Conservation (phyloP, 768 basidiomycete species). For the Phylloporus sp. region DNA sequence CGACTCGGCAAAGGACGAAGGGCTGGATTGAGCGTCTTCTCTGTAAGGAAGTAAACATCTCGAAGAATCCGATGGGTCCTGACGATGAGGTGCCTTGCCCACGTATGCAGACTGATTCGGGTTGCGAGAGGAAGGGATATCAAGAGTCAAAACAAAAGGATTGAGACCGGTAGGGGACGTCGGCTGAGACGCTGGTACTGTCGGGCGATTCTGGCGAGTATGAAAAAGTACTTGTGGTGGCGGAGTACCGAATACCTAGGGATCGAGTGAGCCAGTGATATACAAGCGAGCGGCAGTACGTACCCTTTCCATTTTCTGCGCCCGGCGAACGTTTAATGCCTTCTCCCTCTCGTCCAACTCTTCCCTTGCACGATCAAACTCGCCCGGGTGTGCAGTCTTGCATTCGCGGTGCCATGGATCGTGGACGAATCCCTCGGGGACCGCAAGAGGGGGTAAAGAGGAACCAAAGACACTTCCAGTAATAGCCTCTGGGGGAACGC, state of each 20-base stretch:
- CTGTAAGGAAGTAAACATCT: constrained; percentile 41
- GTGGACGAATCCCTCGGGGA: constrained; percentile 26
- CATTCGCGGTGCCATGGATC: constrained; percentile 46
- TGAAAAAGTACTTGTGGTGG: constrained; percentile 79
- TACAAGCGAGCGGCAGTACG: constrained; percentile 5
- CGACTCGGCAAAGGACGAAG: constrained; percentile 17
- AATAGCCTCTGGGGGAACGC: constrained; percentile 66
- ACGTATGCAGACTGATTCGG: constrained; percentile 48
- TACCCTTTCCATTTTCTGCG: constrained; percentile 87
- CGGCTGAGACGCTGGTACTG: constrained; percentile 24
- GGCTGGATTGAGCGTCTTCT: constrained; percentile 14
- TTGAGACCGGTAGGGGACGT: constrained; percentile 15
- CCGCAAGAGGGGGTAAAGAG: constrained; percentile 30
- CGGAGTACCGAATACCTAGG: constrained; percentile 73
- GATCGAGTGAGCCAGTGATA: constrained; percentile 1
- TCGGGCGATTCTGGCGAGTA: constrained; percentile 48
- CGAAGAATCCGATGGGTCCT: constrained; percentile 63
- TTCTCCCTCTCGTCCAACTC: constrained; percentile 71
- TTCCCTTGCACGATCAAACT: constrained; percentile 60
- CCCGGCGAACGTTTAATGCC: constrained; percentile 72
- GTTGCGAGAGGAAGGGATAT: constrained; percentile 33
- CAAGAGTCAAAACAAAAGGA: constrained; percentile 18
- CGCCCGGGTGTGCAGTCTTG: constrained; percentile 44
- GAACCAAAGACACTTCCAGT: constrained; percentile 39
- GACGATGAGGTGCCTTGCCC: constrained; percentile 42